Evolutionary conservation across 371 early-diverging fungal species (phyloP), one percentile per base, ranked within the genome.

Genomic region (Rhizopus sp.): DNA sequence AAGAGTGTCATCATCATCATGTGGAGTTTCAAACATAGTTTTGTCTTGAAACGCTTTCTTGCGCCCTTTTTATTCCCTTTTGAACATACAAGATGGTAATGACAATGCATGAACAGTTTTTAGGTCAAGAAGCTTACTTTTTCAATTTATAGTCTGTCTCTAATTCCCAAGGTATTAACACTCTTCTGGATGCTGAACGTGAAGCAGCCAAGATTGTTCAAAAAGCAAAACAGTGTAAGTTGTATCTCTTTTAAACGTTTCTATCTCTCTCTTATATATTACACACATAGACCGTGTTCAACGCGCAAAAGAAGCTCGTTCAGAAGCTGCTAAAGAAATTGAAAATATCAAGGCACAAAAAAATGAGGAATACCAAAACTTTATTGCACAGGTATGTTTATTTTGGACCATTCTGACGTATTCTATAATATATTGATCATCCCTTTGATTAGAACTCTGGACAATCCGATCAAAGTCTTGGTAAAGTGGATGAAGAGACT

Each of bases 281-380:
- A 12, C 2, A 42, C n/a, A 42, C 10, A n/a, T 69, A 96, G 98
- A 95, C 78, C 93, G 98, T 59, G 86, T 90, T 49, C 88, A 94
- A 75, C 82, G 94, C 45, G 80, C 96, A 50, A 95, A 95, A 84
- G 96, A 93, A 73, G 98, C 98, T 38, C 90, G 96, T 56, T 81
- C 88, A 8, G 96, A 95, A 66, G 98, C 98, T 17, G 82, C 85
- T 55, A 93, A 93, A 78, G 98, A 95, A 56, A 94, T 97, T 57
- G 90, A 92, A 46, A 81, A 79, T 32, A 80, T 96, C 50, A 94
- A 95, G 79, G 82, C 83, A 33, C 81, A 84, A 70, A 96, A 95
- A 84, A 84, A 88, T 59, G 68, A 73, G 15, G 94, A 96, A 77
- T 93, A 93, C 53, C 83, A 83, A 64, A 73, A 75, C 62, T 93